These are phyloP conservation scores for Arabidopsis hybrid DNA, from an alignment of 441 rosid genomes.

Conservation along the genomic window DNA sequence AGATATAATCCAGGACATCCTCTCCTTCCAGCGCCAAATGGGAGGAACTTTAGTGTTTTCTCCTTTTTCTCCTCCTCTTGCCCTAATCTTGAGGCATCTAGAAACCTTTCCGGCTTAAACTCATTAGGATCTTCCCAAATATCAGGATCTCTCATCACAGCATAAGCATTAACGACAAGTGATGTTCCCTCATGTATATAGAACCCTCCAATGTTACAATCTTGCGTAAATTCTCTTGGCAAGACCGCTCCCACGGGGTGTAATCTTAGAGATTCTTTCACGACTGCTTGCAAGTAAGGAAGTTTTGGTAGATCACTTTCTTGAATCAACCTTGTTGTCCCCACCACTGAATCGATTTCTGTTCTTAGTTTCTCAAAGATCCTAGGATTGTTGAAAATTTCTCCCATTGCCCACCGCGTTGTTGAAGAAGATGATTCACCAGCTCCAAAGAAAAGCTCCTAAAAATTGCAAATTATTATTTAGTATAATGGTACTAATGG, in stretches of 20 bases:
- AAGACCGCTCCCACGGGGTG: neutral
- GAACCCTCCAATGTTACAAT: neutral
- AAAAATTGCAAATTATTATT: neutral
- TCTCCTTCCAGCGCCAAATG: neutral
- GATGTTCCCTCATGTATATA: neutral
- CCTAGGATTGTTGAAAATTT: neutral
- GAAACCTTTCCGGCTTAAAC: neutral
- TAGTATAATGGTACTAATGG: neutral
- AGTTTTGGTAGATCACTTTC: constrained; percentile 1
- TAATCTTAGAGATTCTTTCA: neutral
- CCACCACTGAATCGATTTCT: neutral
- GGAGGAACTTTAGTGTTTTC: neutral
- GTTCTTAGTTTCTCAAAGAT: neutral
- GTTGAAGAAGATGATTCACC: constrained; percentile 2
- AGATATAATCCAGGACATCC: neutral
- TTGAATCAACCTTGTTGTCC: neutral
- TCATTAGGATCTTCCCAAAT: constrained; percentile 1
- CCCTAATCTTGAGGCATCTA: neutral
- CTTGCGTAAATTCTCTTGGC: neutral
- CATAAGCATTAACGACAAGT: constrained; percentile 6
- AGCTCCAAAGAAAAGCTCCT: constrained; percentile 9
- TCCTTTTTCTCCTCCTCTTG: neutral
- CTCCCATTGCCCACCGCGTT: neutral
- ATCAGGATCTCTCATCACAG: constrained; percentile 4
- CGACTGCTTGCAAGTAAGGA: neutral